Evolutionary conservation across 305 asterid genomes (phyloP).

Genomic region (Nicotiana rustica): DNA sequence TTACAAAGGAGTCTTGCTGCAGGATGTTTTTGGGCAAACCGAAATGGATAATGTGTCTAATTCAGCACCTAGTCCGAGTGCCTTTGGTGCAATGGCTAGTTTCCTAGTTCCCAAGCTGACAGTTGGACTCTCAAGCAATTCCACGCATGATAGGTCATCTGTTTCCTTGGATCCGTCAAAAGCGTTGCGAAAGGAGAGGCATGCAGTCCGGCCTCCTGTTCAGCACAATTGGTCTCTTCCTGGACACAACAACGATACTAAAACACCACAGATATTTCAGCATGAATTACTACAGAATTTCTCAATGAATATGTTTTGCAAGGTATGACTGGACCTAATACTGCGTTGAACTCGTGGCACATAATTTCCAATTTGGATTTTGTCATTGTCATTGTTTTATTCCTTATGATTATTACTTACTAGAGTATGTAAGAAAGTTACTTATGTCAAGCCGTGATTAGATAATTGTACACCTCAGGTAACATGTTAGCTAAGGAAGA

Average conservation of each 20-base stretch:
- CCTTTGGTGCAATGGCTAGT: slow-evolving; percentile 97
- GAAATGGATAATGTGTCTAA: slow-evolving; percentile 65
- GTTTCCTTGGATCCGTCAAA: slow-evolving; percentile 70
- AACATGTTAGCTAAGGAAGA: slow-evolving; percentile 25
- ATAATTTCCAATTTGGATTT: not conserved
- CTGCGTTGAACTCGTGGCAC: slow-evolving; percentile 10
- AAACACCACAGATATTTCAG: slow-evolving; percentile 92
- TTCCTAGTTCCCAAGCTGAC: slow-evolving; percentile 92
- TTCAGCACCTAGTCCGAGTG: slow-evolving; percentile 66
- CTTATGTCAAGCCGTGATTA: not conserved
- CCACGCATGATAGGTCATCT: slow-evolving; percentile 73
- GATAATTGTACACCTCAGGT: slow-evolving; percentile 17
- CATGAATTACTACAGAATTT: slow-evolving; percentile 98
- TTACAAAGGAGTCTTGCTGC: slow-evolving; percentile 43
- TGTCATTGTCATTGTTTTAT: slow-evolving; percentile 22
- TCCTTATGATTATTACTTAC: not conserved
- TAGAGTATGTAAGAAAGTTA: slow-evolving; percentile 25
- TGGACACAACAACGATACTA: slow-evolving; percentile 55
- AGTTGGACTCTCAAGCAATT: slow-evolving; percentile 74
- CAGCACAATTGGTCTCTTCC: slow-evolving; percentile 96
- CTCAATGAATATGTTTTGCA: slow-evolving; percentile 95
- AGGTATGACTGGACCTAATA: slow-evolving; percentile 55
- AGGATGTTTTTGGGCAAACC: slow-evolving; percentile 88
- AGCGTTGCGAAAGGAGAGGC: slow-evolving; percentile 76
- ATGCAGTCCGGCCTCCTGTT: slow-evolving; percentile 97